These are phyloP conservation scores for Excoecaria agallocha DNA, from an alignment of 345 rosid species.

Conservation along the genomic window DNA sequence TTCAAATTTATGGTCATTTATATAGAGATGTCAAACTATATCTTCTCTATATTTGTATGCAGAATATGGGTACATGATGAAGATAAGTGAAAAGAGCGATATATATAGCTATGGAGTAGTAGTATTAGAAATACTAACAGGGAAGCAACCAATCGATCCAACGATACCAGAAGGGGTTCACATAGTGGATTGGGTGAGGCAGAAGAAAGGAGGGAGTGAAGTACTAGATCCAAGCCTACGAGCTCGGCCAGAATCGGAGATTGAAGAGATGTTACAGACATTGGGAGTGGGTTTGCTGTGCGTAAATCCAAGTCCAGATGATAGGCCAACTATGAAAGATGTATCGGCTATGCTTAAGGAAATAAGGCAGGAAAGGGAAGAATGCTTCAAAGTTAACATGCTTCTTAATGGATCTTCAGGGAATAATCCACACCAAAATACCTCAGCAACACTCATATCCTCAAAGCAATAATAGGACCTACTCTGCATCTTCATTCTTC, in stretches of 20 bases:
- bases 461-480: conserved; percentile 64
- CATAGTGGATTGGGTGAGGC: conserved; percentile 83
- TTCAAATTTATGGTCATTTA: background rate
- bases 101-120: conserved; percentile 94
- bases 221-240: conserved; percentile 63
- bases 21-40: background rate
- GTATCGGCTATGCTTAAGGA: conserved; percentile 93
- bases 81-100: conserved; percentile 92
- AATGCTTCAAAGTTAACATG: conserved; percentile 66
- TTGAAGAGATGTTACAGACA: conserved; percentile 82
- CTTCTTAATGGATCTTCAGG: conserved; percentile 64
- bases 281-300: conserved; percentile 75
- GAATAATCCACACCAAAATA: conserved; percentile 17
- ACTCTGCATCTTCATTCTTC: conserved; percentile 71
- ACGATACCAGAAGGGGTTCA: conserved; percentile 82
- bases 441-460: conserved; percentile 39
- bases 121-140: conserved; percentile 79
- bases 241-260: conserved; percentile 53
- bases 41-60: conserved; percentile 3
- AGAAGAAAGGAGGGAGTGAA: conserved; percentile 52
- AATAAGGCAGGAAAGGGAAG: conserved; percentile 82
- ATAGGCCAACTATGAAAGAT: conserved; percentile 94
- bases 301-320: conserved; percentile 65
- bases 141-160: conserved; percentile 92
- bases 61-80: conserved; percentile 95